Base-by-base conservation (phyloP, 2,329 filamentous ascomycete species). In the Mollisia scopiformis region DNA sequence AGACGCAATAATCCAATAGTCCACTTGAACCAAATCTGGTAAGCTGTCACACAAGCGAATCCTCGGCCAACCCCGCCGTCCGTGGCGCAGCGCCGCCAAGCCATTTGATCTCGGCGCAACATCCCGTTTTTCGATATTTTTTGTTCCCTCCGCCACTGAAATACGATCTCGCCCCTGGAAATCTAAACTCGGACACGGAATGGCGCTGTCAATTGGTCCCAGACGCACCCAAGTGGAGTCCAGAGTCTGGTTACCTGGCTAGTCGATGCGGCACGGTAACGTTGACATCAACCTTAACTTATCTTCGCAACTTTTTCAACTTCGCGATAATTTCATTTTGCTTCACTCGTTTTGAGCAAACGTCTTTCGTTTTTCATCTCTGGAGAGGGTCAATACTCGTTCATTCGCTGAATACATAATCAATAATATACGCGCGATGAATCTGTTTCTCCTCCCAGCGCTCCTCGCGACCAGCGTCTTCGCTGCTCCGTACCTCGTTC, bases 401-500 rank as follows among this genome's bases (percentile, higher is more conserved):
- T 49, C 39, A 60, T 57, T 62, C 57, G 54, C 55, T 60, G 35
- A 37, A 31, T n/a, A n/a, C n/a, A 43, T 27, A 56, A 35, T 35
- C 19, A 35, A 13, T 47, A 57, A 31, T 54, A 49, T 50, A 23
- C 27, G 13, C 41, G 53, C 41, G 52, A 65, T 61, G 61, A 53
- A 43, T 27, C 50, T 49, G 43, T 28, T 63, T n/a, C 39, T 61
- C 6, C 16, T 57, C 14, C 50, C 49, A 19, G 27, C 54, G 13
- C 51, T 62, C 23, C 46, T 55, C 28, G 58, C 65, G 31, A n/a
- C 56, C 35, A 39, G 53, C 39, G 63, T 51, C 5, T 59, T 57
- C 11, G 62, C 66, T 46, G 64, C 64, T 39, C 64, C 66, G 11
- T 68, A 67, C 28, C 51, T 67, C 14, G 62, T 67, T 23, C 67